A percentile compares a stretch with the other conserved stretches of the same genome.
phyloP scores from a whole-genome alignment of 2,329 filamentous ascomycete species.

The Cladorrhinum sp. region DNA sequence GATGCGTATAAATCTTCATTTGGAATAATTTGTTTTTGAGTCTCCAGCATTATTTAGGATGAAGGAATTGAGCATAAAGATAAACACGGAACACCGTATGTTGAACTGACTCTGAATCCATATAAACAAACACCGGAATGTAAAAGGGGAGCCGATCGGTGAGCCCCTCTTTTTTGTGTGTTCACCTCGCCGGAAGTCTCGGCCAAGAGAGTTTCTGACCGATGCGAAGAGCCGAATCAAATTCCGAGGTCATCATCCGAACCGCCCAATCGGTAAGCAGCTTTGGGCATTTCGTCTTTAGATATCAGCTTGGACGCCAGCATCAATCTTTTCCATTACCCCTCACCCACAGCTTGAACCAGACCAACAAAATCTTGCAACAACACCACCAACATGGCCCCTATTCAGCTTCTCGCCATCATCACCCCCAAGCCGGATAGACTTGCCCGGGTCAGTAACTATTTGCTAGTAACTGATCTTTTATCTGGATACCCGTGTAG shows the following conservation, averaged over 20 bases:
- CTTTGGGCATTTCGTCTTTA: too few species aligned
- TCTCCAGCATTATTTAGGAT: too few species aligned
- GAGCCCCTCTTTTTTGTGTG: not conserved
- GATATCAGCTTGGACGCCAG: too few species aligned
- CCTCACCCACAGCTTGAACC: not conserved
- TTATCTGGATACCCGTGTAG: not conserved
- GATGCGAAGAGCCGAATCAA: not conserved
- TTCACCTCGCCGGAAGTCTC: too few species aligned
- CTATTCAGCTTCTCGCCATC: constrained; percentile 13
- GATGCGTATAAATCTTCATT: too few species aligned
- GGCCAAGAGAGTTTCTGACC: not conserved
- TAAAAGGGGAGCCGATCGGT: not conserved
- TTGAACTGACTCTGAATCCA: too few species aligned
- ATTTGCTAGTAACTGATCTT: too few species aligned
- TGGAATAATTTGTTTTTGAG: too few species aligned
- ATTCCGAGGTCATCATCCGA: too few species aligned
- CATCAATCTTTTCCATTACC: not conserved
- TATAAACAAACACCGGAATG: not conserved
- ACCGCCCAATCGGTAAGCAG: too few species aligned
- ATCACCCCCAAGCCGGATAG: constrained; percentile 11
- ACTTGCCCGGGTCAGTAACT: constrained; percentile 8
- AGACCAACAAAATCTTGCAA: not conserved
- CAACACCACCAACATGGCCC: not conserved
- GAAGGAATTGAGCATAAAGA: too few species aligned
- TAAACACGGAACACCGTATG: too few species aligned